Percentiles rank a stretch among this genome's conserved stretches.
phyloP scores from a whole-genome alignment of 768 basidiomycete species.

The Coprinopsis strossmayeri region DNA sequence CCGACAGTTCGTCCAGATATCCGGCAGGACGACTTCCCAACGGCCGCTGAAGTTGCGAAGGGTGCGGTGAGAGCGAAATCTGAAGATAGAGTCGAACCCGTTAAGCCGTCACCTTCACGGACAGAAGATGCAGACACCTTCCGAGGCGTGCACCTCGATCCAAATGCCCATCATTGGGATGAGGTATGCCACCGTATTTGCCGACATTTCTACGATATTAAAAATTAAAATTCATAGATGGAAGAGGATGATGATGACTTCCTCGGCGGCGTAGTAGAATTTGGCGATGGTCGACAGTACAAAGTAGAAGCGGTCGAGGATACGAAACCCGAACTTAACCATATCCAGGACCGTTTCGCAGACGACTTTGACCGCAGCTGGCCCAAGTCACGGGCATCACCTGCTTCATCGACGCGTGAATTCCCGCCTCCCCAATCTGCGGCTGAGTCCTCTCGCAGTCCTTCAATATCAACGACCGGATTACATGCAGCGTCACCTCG shows the following conservation, averaged over 20 bases:
- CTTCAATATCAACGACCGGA: constrained; percentile 24
- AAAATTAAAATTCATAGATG: constrained; percentile 42
- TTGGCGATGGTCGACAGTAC: constrained; percentile 92
- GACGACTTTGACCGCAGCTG: constrained; percentile 97
- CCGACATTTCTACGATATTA: constrained; percentile 4
- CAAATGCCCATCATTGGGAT: constrained; percentile 96
- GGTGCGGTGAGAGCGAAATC: constrained; percentile 45
- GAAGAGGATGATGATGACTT: constrained; percentile 92
- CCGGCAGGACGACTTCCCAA: constrained; percentile 78
- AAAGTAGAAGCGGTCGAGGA: constrained; percentile 60
- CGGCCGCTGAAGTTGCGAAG: constrained; percentile 91
- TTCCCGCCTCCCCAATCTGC: constrained; percentile 9
- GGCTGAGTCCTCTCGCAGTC: constrained; percentile 12
- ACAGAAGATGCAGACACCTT: constrained; percentile 90
- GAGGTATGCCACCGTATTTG: constrained; percentile 54
- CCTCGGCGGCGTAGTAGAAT: constrained; percentile 85
- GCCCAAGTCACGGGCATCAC: constrained; percentile 66
- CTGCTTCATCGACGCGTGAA: constrained; percentile 37
- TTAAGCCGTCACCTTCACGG: constrained; percentile 46
- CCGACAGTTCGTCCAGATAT: constrained; percentile 35
- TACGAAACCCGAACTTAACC: constrained; percentile 45
- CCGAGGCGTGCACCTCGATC: constrained; percentile 87
- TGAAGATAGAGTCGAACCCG: constrained; percentile 40
- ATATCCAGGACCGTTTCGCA: constrained; percentile 60
- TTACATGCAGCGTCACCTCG: constrained; percentile 39